Evolutionary conservation across 768 basidiomycete genomes (phyloP).

Genomic region (Coprinopsis strossmayeri): DNA sequence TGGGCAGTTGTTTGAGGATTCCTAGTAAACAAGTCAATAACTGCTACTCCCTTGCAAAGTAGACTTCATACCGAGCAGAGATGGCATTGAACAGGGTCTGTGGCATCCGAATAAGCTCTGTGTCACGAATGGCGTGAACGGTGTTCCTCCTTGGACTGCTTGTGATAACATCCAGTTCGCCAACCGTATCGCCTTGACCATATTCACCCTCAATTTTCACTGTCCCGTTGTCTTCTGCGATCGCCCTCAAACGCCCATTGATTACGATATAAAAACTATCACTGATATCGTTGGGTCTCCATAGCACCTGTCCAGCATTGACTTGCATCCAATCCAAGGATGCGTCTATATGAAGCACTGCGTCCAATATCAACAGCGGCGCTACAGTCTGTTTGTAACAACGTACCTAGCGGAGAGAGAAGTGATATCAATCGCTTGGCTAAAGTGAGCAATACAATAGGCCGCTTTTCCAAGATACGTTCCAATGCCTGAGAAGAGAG

Average conservation of each 20-base stretch:
- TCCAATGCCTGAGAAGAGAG: conserved; percentile 85
- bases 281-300: conserved; percentile 84
- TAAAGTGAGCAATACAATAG: conserved; percentile 91
- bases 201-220: conserved; percentile 88
- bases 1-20: conserved; percentile 84
- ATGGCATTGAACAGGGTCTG: conserved; percentile 97
- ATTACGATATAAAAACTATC: conserved; percentile 98
- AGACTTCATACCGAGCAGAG: conserved; percentile 57
- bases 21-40: conserved; percentile 25
- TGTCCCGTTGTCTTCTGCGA: conserved; percentile 71
- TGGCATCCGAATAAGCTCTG: conserved; percentile 95
- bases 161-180: conserved; percentile 96
- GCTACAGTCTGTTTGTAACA: neutral
- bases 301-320: conserved; percentile 89
- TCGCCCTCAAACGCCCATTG: conserved; percentile 90
- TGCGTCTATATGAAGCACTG: conserved; percentile 94
- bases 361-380: too few species aligned
- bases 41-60: neutral
- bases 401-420: conserved; percentile 82
- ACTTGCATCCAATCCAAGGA: conserved; percentile 99
- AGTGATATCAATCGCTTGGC: conserved; percentile 95
- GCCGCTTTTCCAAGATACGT: conserved; percentile 84
- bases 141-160: conserved; percentile 82
- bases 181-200: conserved; percentile 95
- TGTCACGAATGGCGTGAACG: conserved; percentile 96